Base-by-base conservation (phyloP, 345 rosid genomes). In the Limnanthes douglasii region DNA sequence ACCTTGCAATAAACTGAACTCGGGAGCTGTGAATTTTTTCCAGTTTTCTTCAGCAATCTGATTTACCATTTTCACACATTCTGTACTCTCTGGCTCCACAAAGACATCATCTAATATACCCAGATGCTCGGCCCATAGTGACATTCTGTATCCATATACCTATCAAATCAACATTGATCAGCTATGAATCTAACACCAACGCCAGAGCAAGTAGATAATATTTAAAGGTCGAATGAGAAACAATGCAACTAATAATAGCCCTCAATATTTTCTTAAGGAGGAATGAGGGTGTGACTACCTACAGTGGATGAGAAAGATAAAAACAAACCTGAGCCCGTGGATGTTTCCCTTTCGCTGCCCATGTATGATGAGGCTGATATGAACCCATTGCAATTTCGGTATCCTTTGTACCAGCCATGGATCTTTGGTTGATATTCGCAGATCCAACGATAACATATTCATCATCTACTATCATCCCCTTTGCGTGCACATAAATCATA, bases 351-450 rank as follows among this genome's bases (percentile, higher is more conserved):
- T 66, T 77, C 34, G 41, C 1, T 25, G 50, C 43, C 75, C 94
- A 80, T 6, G 94, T 49, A 46, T 78, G 60, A 62, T 70, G 69
- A 15, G 94, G 98, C 55, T 90, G 98, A 53, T 90, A 90, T 7
- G 94, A 83, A 39, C 96, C 98, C 98, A 90, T 73, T 11, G 96
- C 96, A 37, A 76, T 76, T 65, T 85, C 96, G 0, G 96, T 73
- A 51, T 86, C 96, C 57, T 75, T 86, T 2, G 94, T 60, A 5
- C 96, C 96, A n/a, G 92, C 94, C 92, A 86, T 64, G 14, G 96
- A 86, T 60, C 96, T 74, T 71, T 86, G 96, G 68, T 86, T 86
- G 30, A 86, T 75, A 67, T 86, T 86, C 15, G 96, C 96, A 14
- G 96, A 86, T 60, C 96, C 96, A 18, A 86, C 9, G 43, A 86